Percentiles rank a stretch among this genome's conserved stretches.
Conservation (phyloP, 2,329 filamentous ascomycete genomes). For the Exophiala lecanii-corni region DNA sequence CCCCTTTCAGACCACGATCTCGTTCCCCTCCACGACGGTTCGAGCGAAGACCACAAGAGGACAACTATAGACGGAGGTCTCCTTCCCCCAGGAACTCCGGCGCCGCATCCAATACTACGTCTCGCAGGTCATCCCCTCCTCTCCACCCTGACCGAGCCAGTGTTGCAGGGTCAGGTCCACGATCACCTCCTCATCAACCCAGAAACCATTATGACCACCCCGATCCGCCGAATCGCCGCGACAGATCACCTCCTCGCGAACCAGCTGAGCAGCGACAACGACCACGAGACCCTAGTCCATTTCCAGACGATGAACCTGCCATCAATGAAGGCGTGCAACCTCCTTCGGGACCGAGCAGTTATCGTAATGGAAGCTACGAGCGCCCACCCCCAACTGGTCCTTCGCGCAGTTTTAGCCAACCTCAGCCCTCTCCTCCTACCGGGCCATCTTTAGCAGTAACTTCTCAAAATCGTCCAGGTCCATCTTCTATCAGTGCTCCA, state of each 20-base stretch:
- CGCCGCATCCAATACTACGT: conserved; percentile 52
- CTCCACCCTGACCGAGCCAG: conserved; percentile 51
- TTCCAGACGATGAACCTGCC: conserved; percentile 23
- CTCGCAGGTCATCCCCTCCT: conserved; percentile 58
- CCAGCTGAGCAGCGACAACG: conserved; percentile 2
- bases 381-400: conserved; percentile 29
- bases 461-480: conserved; percentile 35
- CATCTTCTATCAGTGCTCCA: conserved; percentile 43
- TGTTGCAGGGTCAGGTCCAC: conserved; percentile 29
- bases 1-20: conserved; percentile 42
- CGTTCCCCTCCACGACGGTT: conserved; percentile 47
- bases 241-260: conserved; percentile 18
- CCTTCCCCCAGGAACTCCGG: conserved; percentile 50
- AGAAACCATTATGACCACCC: conserved; percentile 20
- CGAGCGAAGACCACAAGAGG: conserved; percentile 46
- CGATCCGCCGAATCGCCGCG: conserved; percentile 19
- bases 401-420: conserved; percentile 29
- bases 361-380: conserved; percentile 24
- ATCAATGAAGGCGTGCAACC: conserved; percentile 22
- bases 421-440: conserved; percentile 32
- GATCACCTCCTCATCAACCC: conserved; percentile 25
- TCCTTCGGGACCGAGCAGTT: conserved; percentile 22
- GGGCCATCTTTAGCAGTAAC: conserved; percentile 36
- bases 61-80: conserved; percentile 52
- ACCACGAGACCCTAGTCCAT: conserved; percentile 9